Conservation (phyloP, 1,284 basidiomycete genomes). For the Naganishia albida region DNA sequence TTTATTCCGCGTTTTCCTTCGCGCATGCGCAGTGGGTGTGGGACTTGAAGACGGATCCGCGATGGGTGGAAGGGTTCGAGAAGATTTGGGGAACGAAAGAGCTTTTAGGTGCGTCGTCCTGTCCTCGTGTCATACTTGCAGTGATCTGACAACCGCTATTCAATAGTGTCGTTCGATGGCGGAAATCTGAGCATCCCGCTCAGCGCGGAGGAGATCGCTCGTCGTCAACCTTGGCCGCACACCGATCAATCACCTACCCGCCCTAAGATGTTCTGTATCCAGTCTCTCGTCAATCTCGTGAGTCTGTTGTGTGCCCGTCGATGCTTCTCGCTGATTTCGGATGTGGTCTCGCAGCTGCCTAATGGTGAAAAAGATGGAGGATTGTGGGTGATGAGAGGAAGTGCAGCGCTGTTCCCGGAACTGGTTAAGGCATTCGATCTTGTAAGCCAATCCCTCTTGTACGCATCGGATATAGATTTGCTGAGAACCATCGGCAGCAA, state of each 20-base stretch:
- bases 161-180: slow-evolving; percentile 30
- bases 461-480: background rate
- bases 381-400: slow-evolving; percentile 45
- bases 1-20: slow-evolving; percentile 35
- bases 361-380: slow-evolving; percentile 49
- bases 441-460: slow-evolving; percentile 4
- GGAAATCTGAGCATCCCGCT: slow-evolving; percentile 37
- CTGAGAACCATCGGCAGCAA: slow-evolving; percentile 2
- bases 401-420: slow-evolving; percentile 37
- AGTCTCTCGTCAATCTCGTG: slow-evolving; percentile 32
- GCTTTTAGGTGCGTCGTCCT: slow-evolving; percentile 35
- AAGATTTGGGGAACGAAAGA: slow-evolving; percentile 40
- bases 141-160: too few species aligned
- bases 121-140: background rate
- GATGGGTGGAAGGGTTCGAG: slow-evolving; percentile 37
- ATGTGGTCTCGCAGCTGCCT: slow-evolving; percentile 26
- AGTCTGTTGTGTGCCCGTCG: background rate
- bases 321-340: too few species aligned
- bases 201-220: slow-evolving; percentile 28
- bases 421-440: slow-evolving; percentile 29
- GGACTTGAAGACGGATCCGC: slow-evolving; percentile 38
- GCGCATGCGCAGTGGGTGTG: slow-evolving; percentile 41
- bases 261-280: slow-evolving; percentile 26
- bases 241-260: slow-evolving; percentile 24
- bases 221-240: slow-evolving; percentile 37